Percentiles rank a stretch among this genome's conserved stretches.
Conservation (phyloP, 768 basidiomycete species). For the Leccinum broughii region DNA sequence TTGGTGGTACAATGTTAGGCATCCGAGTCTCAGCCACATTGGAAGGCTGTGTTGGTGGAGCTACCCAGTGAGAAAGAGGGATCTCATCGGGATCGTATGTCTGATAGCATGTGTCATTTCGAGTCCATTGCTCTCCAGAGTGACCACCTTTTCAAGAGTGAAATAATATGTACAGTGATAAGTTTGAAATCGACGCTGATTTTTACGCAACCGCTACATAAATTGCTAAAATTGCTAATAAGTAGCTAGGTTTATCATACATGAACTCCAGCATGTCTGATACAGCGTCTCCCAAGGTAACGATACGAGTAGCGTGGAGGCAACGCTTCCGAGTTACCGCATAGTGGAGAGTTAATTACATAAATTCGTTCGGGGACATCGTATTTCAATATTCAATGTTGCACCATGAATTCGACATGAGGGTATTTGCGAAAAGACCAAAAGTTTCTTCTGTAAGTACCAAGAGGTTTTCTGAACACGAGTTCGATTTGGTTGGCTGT, state of each 20-base stretch:
- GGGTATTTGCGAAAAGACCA: not conserved
- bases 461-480: not conserved
- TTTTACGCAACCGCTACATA: not conserved
- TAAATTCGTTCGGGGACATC: not conserved
- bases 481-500: not conserved
- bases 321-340: not conserved
- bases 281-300: not conserved
- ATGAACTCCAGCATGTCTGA: not conserved
- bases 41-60: no score
- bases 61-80: no score
- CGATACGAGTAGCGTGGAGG: not conserved
- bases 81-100: no score
- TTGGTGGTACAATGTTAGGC: no score
- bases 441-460: constrained; percentile 2
- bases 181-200: not conserved
- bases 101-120: no score
- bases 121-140: no score
- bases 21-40: no score
- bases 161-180: not conserved
- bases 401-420: constrained; percentile 15
- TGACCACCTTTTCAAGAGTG: no score
- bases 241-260: not conserved
- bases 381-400: not conserved
- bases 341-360: not conserved
- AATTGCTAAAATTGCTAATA: not conserved